A percentile compares a stretch with the other conserved stretches of the same genome.
phyloP scores from a whole-genome alignment of 257 asterid genomes.

The Nicotiana sylvestris region DNA sequence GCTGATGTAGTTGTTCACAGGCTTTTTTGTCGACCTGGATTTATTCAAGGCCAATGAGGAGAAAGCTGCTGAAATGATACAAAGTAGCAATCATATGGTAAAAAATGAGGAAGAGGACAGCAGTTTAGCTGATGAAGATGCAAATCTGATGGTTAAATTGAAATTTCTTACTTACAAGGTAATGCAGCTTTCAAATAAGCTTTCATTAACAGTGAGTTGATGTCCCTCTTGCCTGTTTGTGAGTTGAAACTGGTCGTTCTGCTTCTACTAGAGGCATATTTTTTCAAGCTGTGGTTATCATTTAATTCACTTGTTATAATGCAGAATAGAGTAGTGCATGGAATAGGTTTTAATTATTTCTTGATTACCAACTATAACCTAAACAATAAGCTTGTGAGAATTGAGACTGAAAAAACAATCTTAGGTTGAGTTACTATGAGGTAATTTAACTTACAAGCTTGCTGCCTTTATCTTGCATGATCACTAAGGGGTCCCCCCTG shows the following conservation, averaged over 20 bases:
- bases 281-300: not conserved
- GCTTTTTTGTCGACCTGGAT: constrained; percentile 86
- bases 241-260: not conserved
- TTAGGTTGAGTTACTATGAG: no score
- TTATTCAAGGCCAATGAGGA: constrained; percentile 66
- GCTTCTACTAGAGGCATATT: not conserved
- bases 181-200: not conserved
- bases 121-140: constrained; percentile 94
- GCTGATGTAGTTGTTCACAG: constrained; percentile 41
- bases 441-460: no score
- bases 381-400: not conserved
- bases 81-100: constrained; percentile 24
- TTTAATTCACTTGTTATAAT: not conserved
- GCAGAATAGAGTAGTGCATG: not conserved
- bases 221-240: not conserved
- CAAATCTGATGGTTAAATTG: constrained; percentile 95
- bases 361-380: not conserved
- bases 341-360: not conserved
- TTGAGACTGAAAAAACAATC: not conserved
- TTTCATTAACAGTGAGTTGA: not conserved
- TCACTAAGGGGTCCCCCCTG: no score
- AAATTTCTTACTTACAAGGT: constrained; percentile 96
- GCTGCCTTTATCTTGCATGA: no score
- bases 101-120: constrained; percentile 30
- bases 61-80: constrained; percentile 39